Evolutionary conservation across 768 basidiomycete genomes (phyloP).

Genomic region (Pulveroboletus sp.): DNA sequence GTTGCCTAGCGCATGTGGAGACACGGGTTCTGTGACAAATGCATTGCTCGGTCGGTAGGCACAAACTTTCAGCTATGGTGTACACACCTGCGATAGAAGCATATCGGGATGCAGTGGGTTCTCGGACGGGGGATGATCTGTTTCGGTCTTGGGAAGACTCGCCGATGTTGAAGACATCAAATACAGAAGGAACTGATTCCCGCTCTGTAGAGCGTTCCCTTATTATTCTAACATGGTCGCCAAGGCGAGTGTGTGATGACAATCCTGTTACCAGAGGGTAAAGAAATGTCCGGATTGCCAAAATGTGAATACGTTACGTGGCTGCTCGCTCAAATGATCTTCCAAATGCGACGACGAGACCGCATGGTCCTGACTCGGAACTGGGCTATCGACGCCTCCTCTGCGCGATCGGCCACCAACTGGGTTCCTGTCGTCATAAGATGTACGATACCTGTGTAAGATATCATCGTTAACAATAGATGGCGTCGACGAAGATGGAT

Average conservation of each 20-base stretch:
- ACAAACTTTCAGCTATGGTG: background rate
- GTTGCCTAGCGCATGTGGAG: slow-evolving; percentile 10
- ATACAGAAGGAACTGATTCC: slow-evolving; percentile 23
- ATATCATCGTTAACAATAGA: slow-evolving; percentile 15
- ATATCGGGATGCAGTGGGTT: slow-evolving; percentile 7
- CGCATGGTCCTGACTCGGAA: slow-evolving; percentile 2
- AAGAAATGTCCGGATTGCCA: background rate
- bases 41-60: slow-evolving; percentile 1
- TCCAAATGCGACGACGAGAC: slow-evolving; percentile 4
- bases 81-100: slow-evolving; percentile 13
- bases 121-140: slow-evolving; percentile 11
- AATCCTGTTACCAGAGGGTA: background rate
- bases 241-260: slow-evolving; percentile 3
- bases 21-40: slow-evolving; percentile 11
- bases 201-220: slow-evolving; percentile 20
- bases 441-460: slow-evolving; percentile 11
- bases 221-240: slow-evolving; percentile 17
- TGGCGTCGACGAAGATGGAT: slow-evolving; percentile 10
- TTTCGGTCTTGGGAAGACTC: slow-evolving; percentile 18
- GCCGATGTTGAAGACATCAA: slow-evolving; percentile 26
- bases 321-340: slow-evolving; percentile 6
- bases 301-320: slow-evolving; percentile 5
- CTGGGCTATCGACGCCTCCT: slow-evolving; percentile 4
- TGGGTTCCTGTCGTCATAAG: background rate
- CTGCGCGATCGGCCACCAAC: slow-evolving; percentile 2